Conservation (phyloP, 768 basidiomycete genomes). For the Cubamyces lactineus region DNA sequence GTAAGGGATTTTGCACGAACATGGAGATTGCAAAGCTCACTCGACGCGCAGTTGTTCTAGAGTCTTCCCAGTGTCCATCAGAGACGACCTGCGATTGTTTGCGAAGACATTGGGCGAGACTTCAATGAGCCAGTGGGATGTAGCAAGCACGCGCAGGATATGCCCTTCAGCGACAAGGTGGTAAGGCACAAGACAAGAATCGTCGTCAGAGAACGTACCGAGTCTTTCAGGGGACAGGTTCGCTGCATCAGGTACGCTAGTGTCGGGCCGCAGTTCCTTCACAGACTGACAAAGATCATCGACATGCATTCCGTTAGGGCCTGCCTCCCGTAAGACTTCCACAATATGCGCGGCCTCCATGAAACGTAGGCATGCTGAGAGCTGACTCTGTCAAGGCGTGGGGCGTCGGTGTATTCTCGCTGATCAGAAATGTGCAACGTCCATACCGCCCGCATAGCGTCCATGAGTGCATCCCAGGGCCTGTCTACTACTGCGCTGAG, state of each 20-base stretch:
- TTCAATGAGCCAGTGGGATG: conserved; percentile 76
- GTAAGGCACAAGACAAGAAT: conserved; percentile 29
- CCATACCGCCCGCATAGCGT: conserved; percentile 66
- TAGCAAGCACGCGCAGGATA: conserved; percentile 72
- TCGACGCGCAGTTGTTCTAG: conserved; percentile 50
- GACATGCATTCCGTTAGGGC: conserved; percentile 54
- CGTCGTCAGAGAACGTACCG: conserved; percentile 38
- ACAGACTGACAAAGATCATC: conserved; percentile 42
- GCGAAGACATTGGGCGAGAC: conserved; percentile 71
- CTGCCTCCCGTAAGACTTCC: conserved; percentile 71
- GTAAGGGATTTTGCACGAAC: not conserved
- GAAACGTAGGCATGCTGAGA: conserved; percentile 73
- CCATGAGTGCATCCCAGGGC: conserved; percentile 70
- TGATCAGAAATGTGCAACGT: conserved; percentile 44
- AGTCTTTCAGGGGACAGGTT: conserved; percentile 45
- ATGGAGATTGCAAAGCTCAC: conserved; percentile 37
- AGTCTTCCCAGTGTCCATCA: conserved; percentile 68
- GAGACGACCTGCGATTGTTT: conserved; percentile 67
- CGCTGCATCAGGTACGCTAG: not conserved
- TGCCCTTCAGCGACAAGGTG: conserved; percentile 50
- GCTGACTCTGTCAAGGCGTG: conserved; percentile 54
- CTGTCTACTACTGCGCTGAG: conserved; percentile 62
- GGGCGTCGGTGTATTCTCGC: not conserved
- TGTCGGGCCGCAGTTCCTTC: conserved; percentile 25
- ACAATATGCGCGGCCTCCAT: conserved; percentile 71